phyloP scores from a whole-genome alignment of 768 basidiomycete genomes.

The Pluteus cervinus region DNA sequence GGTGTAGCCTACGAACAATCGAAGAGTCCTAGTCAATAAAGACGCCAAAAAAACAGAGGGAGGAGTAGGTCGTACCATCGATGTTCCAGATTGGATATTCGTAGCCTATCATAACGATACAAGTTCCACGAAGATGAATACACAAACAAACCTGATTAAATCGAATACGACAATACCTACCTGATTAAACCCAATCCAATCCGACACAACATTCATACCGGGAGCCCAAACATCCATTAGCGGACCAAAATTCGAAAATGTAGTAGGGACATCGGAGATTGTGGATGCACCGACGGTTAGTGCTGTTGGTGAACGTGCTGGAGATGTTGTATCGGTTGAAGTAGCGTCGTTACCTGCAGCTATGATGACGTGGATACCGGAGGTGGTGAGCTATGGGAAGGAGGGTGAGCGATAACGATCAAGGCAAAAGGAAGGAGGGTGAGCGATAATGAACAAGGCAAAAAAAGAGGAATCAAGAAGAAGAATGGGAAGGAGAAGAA shows the following conservation, averaged over 20 bases:
- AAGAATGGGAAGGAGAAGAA: too few species aligned
- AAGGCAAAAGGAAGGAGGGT: too few species aligned
- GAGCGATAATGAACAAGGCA: too few species aligned
- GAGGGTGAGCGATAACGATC: too few species aligned
- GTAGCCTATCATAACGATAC: too few species aligned
- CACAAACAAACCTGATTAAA: not conserved
- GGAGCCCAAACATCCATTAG: slow-evolving; percentile 36
- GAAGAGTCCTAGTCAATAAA: too few species aligned
- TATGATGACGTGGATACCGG: slow-evolving; percentile 9
- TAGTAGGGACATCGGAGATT: slow-evolving; percentile 27
- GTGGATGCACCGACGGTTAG: slow-evolving; percentile 34
- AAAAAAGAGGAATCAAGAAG: too few species aligned
- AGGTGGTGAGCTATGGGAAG: too few species aligned
- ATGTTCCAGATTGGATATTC: slow-evolving; percentile 19
- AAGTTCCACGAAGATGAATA: too few species aligned
- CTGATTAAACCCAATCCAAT: slow-evolving; percentile 21
- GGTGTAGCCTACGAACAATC: too few species aligned
- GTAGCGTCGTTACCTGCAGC: slow-evolving; percentile 29
- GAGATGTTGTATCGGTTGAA: slow-evolving; percentile 25
- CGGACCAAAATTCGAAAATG: slow-evolving; percentile 36
- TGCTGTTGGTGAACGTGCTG: slow-evolving; percentile 26
- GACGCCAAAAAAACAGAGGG: too few species aligned
- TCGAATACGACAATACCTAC: slow-evolving; percentile 6
- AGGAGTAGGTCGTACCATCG: too few species aligned
- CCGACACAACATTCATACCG: slow-evolving; percentile 24